A percentile compares a stretch with the other conserved stretches of the same genome.
phyloP scores from a whole-genome alignment of 78 protist genomes.

The Isochrysis galbana region DNA sequence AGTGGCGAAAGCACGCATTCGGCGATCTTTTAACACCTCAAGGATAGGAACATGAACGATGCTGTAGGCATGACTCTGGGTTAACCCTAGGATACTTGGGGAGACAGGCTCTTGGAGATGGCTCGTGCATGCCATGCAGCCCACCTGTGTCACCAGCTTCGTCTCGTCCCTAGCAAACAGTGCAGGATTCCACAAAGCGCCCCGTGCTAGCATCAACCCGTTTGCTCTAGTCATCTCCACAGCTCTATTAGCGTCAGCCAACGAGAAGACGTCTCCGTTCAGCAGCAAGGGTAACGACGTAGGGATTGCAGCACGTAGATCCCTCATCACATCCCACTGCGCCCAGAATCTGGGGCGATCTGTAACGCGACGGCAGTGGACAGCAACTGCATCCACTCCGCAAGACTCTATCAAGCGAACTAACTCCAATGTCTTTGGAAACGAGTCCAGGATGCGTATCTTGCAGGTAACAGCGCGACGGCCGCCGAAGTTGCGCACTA shows the following conservation, averaged over 20 bases:
- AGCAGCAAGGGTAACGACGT: neutral
- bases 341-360: constrained; percentile 31
- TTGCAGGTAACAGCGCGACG: constrained; percentile 60
- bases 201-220: constrained; percentile 52
- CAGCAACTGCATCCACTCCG: constrained; percentile 66
- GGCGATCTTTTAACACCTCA: too few species aligned
- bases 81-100: too few species aligned
- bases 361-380: constrained; percentile 50
- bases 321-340: neutral
- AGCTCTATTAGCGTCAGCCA: neutral
- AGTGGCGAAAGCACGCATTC: too few species aligned
- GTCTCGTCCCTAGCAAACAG: neutral
- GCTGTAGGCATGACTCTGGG: too few species aligned
- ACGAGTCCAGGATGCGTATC: constrained; percentile 64
- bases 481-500: neutral
- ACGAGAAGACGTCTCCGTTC: constrained; percentile 14
- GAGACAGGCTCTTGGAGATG: too few species aligned
- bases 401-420: neutral
- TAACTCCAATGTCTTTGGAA: constrained; percentile 40
- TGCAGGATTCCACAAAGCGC: constrained; percentile 34
- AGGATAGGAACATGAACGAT: too few species aligned
- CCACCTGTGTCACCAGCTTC: neutral
- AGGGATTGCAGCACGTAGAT: neutral
- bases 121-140: too few species aligned
- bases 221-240: neutral